Evolutionary conservation across 805 yeast genomes (phyloP), one percentile per base, ranked within the genome.

Genomic region (Yarrowia osloensis): DNA sequence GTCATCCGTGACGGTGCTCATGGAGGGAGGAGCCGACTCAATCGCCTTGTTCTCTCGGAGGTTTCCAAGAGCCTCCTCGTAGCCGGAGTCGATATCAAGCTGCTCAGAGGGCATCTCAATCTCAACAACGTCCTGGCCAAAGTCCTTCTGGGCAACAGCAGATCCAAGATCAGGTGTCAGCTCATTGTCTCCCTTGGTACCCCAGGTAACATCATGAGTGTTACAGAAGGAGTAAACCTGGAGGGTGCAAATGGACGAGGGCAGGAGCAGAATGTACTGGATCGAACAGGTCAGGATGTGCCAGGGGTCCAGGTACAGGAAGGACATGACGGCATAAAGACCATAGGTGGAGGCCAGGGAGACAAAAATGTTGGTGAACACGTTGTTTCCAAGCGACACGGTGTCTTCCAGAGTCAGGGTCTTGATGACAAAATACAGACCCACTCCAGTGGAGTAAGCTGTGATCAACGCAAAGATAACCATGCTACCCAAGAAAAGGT

Each of bases 141-240:
- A 84, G 66, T 89, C 95, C 69, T 88, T 88, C 74, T 89, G 88
- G 69, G 90, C 89, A 33, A 90, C 89, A 61, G 96, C 96, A 52
- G 90, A 88, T 57, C 96, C 93, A 40, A 88, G 80, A 69, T 85
- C 88, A 70, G 85, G 85, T 21, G 86, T 84, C 54, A 86, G 88
- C 69, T 84, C 85, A 70, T 88, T 89, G 69, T 93, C 97, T 71
- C 99, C 99, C 76, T 94, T 94, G 1, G 99, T 94, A 78, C 99
- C 99, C 99, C 99, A 94, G 0, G 97, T 90, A 62, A 95, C 97
- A 81, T 94, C 99, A 78, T 94, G 98, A 2, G 98, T 94, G 77
- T 94, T 94, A 80, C 99, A 94, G 78, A 94, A 92, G 0, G 99
- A 98, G 79, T 92, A 94, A 68, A 95, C 92, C 78, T 94, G 98